These are phyloP conservation scores for Fusarium praegraminearum DNA, from an alignment of 2,329 filamentous ascomycete genomes.

Conservation along the genomic window DNA sequence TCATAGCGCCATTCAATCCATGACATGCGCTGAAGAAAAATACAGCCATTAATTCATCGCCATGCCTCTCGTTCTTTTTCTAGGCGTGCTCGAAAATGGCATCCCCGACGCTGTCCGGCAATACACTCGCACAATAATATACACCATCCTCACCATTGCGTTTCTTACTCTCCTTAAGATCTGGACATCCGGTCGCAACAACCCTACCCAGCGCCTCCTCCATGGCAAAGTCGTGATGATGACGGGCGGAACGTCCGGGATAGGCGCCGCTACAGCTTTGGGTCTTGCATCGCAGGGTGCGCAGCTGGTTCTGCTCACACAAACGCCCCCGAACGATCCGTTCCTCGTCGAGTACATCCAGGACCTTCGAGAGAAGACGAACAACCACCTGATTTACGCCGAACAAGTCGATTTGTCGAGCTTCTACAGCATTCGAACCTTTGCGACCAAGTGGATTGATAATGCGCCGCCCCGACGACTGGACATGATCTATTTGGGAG, in stretches of 20 bases:
- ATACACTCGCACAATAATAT: conserved; percentile 58
- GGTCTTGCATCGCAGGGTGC: conserved; percentile 85
- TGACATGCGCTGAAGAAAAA: conserved; percentile 35
- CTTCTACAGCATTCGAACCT: conserved; percentile 89
- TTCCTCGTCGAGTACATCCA: conserved; percentile 95
- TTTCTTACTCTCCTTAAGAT: conserved; percentile 69
- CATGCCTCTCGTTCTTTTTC: conserved; percentile 67
- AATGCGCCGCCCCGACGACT: conserved; percentile 89
- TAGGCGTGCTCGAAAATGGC: conserved; percentile 61
- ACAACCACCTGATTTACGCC: conserved; percentile 91
- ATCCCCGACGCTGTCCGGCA: conserved; percentile 62
- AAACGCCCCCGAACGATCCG: conserved; percentile 81
- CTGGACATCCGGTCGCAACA: conserved; percentile 81
- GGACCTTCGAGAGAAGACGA: conserved; percentile 80
- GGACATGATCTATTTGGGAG: conserved; percentile 92
- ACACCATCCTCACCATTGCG: conserved; percentile 53
- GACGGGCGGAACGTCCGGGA: conserved; percentile 93
- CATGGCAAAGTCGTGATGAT: conserved; percentile 95
- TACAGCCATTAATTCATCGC: conserved; percentile 34
- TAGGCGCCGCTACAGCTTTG: conserved; percentile 81
- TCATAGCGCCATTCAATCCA: neutral
- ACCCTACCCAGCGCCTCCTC: conserved; percentile 83
- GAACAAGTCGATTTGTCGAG: conserved; percentile 92
- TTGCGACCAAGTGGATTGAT: conserved; percentile 98
- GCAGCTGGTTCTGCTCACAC: conserved; percentile 90